phyloP scores from a whole-genome alignment of 2,329 filamentous ascomycete species.

The Diaporthe citri region DNA sequence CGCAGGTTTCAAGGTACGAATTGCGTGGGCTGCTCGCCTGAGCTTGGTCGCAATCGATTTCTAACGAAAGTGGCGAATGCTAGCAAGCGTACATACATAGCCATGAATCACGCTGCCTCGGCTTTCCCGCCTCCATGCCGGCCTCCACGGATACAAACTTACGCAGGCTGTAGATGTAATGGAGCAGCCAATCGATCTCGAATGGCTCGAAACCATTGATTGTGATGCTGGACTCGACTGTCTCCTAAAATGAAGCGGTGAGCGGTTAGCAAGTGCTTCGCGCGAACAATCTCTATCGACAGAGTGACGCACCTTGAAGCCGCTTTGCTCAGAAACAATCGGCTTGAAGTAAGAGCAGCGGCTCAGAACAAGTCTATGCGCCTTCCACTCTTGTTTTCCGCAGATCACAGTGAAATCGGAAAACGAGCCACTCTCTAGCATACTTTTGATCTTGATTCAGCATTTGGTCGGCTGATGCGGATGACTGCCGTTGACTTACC shows the following conservation, averaged over 20 bases:
- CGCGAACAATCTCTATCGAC: neutral
- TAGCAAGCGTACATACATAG: neutral
- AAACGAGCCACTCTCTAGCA: neutral
- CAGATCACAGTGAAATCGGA: slow-evolving; percentile 14
- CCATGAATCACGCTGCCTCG: too few species aligned
- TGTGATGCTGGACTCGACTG: neutral
- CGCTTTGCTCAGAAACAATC: neutral
- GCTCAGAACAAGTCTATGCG: neutral
- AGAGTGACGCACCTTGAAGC: neutral
- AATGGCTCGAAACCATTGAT: slow-evolving; percentile 9
- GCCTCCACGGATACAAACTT: neutral
- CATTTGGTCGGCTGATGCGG: too few species aligned
- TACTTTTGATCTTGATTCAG: neutral
- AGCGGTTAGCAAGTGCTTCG: neutral
- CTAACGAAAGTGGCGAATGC: fast-evolving
- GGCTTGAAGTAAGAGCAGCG: slow-evolving; percentile 4
- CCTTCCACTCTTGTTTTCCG: neutral
- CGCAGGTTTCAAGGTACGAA: neutral
- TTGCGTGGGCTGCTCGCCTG: neutral
- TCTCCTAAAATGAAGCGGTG: too few species aligned
- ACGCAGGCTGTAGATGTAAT: slow-evolving; percentile 9
- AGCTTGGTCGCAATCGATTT: neutral
- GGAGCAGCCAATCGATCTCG: slow-evolving; percentile 5
- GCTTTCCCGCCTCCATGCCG: too few species aligned
- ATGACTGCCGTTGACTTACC: neutral